Conservation (phyloP, 768 basidiomycete genomes). For the Tulasnella sp. region DNA sequence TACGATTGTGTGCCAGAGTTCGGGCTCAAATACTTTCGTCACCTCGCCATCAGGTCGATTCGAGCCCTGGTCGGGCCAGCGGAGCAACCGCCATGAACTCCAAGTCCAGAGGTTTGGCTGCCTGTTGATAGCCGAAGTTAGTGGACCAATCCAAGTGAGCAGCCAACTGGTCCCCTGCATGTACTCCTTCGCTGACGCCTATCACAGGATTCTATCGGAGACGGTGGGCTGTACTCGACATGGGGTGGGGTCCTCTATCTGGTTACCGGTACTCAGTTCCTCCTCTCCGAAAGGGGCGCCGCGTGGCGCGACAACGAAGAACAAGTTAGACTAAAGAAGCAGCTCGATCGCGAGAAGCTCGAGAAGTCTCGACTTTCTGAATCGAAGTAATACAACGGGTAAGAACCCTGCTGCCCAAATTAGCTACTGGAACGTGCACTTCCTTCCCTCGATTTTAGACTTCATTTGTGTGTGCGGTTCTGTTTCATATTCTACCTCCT, state of each 20-base stretch:
- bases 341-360: background rate
- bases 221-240: constrained; percentile 74
- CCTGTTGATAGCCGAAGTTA: constrained; percentile 65
- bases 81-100: constrained; percentile 71
- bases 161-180: background rate
- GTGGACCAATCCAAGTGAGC: constrained; percentile 64
- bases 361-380: background rate
- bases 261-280: constrained; percentile 52
- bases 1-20: too few relatives aligned
- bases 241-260: constrained; percentile 54
- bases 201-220: constrained; percentile 61
- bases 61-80: constrained; percentile 75
- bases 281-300: constrained; percentile 57
- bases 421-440: background rate
- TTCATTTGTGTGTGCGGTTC: too few relatives aligned
- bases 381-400: background rate
- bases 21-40: background rate
- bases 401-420: too few relatives aligned
- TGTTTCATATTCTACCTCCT: too few relatives aligned
- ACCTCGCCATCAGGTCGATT: constrained; percentile 44
- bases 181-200: background rate
- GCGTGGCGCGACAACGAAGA: constrained; percentile 56
- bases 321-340: constrained; percentile 38
- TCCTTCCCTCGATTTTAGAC: too few relatives aligned
- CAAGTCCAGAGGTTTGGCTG: constrained; percentile 63